phyloP scores from a whole-genome alignment of 202 grass and related monocot species.

The Tripidium arundinaceum region DNA sequence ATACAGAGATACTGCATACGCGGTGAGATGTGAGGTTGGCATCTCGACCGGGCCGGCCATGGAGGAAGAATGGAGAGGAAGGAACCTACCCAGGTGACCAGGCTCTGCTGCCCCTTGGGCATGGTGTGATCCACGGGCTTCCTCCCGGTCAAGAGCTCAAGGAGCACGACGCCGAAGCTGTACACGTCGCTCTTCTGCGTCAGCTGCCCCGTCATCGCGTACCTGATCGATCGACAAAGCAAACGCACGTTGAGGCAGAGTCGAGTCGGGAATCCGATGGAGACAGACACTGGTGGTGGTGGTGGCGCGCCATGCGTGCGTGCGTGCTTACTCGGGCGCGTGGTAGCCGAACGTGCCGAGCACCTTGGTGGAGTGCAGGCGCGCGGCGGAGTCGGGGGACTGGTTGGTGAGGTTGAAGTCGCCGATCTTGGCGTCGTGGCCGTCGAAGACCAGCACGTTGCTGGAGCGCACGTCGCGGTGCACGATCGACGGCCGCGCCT shows the following conservation, averaged over 20 bases:
- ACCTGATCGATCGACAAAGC: slow-evolving; percentile 30
- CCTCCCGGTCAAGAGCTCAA: slow-evolving; percentile 82
- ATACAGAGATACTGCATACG: too few relatives aligned
- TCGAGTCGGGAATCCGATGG: too few relatives aligned
- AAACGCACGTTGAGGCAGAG: background rate
- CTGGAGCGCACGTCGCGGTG: slow-evolving; percentile 85
- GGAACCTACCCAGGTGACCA: slow-evolving; percentile 87
- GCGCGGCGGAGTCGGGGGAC: slow-evolving; percentile 62
- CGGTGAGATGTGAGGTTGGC: too few relatives aligned
- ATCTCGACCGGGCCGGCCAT: too few relatives aligned
- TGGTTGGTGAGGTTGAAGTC: slow-evolving; percentile 92
- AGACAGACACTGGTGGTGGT: too few relatives aligned
- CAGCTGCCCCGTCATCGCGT: slow-evolving; percentile 89
- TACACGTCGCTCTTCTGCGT: slow-evolving; percentile 96
- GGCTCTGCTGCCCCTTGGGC: slow-evolving; percentile 92
- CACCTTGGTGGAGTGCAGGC: slow-evolving; percentile 83
- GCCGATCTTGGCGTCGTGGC: slow-evolving; percentile 58
- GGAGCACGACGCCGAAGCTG: slow-evolving; percentile 76
- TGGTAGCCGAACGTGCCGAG: slow-evolving; percentile 92
- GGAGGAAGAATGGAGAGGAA: background rate
- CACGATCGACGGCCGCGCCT: slow-evolving; percentile 78
- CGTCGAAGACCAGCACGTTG: slow-evolving; percentile 86
- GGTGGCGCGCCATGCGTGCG: background rate
- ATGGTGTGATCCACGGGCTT: slow-evolving; percentile 95
- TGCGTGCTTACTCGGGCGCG: slow-evolving; percentile 67